Percentiles rank a stretch among this genome's conserved stretches.
These are phyloP conservation scores for Bacidia rubella DNA, from an alignment of 495 filamentous ascomycete species.

Conservation along the genomic window DNA sequence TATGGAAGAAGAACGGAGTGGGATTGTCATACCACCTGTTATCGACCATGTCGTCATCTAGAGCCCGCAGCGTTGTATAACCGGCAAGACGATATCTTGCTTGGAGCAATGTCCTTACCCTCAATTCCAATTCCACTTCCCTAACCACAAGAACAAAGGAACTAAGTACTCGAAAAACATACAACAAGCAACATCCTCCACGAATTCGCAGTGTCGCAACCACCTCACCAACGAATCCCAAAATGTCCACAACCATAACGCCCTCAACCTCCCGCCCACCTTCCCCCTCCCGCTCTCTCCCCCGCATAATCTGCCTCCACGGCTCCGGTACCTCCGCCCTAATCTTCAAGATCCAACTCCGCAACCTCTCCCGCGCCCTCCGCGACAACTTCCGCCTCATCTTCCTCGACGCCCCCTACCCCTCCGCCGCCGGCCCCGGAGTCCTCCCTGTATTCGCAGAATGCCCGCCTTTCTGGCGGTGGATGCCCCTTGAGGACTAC, in stretches of 20 bases:
- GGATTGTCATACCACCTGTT: too few relatives aligned
- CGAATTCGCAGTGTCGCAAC: too few relatives aligned
- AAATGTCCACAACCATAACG: background rate
- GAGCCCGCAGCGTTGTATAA: too few relatives aligned
- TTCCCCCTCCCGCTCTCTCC: slow-evolving; percentile 5
- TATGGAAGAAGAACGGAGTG: too few relatives aligned
- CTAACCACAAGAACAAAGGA: too few relatives aligned
- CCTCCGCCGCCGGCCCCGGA: slow-evolving; percentile 21
- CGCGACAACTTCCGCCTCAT: slow-evolving; percentile 20
- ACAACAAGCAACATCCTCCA: too few relatives aligned
- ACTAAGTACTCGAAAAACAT: too few relatives aligned
- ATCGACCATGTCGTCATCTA: too few relatives aligned
- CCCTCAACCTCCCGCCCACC: background rate
- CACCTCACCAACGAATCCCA: too few relatives aligned
- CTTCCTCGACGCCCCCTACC: slow-evolving; percentile 23
- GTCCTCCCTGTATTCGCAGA: slow-evolving; percentile 25
- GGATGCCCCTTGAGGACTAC: slow-evolving; percentile 11
- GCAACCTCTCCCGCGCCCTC: slow-evolving; percentile 13
- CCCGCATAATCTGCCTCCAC: slow-evolving; percentile 16
- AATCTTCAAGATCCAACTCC: slow-evolving; percentile 19
- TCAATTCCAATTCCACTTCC: too few relatives aligned
- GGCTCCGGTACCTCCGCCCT: slow-evolving; percentile 9
- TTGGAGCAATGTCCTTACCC: too few relatives aligned
- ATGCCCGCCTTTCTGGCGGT: slow-evolving; percentile 21
- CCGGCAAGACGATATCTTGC: too few relatives aligned